Evolutionary conservation across 495 filamentous ascomycete genomes (phyloP).

Genomic region (Xylaria nigripes): DNA sequence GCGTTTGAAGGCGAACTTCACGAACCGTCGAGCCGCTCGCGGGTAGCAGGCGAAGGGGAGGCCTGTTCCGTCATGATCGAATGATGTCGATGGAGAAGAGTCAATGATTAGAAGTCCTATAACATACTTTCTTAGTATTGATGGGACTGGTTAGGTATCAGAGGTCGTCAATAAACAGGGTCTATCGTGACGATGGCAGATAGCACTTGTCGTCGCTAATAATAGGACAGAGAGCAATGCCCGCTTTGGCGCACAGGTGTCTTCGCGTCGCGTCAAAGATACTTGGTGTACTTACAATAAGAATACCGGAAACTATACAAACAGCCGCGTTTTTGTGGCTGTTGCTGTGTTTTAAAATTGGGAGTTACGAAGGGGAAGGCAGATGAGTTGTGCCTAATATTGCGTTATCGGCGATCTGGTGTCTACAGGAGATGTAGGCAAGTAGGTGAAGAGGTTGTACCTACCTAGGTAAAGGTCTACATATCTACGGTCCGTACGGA

Average conservation of each 20-base stretch:
- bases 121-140: background rate
- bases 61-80: conserved; percentile 22
- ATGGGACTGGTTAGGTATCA: background rate
- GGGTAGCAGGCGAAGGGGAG: conserved; percentile 20
- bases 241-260: no score
- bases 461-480: no score
- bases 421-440: no score
- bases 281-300: background rate
- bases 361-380: background rate
- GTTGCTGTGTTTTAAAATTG: background rate
- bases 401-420: conserved; percentile 7
- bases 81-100: background rate
- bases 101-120: background rate
- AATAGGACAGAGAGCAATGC: no score
- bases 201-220: no score
- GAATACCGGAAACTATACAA: background rate
- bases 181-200: no score
- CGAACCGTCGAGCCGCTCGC: conserved; percentile 27
- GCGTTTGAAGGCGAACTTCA: background rate
- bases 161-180: background rate
- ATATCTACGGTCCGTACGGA: no score
- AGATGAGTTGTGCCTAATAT: conserved; percentile 6
- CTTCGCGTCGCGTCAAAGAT: no score
- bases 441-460: background rate
- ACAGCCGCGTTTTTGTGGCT: background rate